Conservation (phyloP, 2,329 filamentous ascomycete genomes). For the Aureobasidium sp. region DNA sequence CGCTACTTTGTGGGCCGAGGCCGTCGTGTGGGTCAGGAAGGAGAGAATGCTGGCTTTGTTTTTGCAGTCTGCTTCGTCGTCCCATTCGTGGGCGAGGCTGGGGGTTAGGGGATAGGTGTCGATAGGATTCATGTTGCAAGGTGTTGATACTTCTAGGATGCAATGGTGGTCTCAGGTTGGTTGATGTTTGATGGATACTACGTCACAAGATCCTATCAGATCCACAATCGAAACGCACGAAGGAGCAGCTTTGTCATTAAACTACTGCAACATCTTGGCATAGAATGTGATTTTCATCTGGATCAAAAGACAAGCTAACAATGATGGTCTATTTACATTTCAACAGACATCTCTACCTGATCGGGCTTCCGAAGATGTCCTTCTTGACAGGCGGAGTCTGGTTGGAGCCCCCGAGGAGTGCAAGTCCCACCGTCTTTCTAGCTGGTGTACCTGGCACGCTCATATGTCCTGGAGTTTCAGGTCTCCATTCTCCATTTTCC, state of each 20-base stretch:
- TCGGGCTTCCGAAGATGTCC: constrained; percentile 25
- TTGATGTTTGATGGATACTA: background rate
- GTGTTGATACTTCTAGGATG: background rate
- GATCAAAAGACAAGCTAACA: background rate
- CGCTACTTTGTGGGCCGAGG: background rate
- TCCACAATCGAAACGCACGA: background rate
- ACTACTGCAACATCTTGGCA: background rate
- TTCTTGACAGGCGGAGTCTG: constrained; percentile 19
- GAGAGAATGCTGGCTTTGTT: background rate
- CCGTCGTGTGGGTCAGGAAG: background rate
- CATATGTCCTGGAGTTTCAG: constrained; percentile 17
- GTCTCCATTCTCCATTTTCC: constrained; percentile 16
- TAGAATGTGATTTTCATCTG: background rate
- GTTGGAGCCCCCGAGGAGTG: constrained; percentile 15
- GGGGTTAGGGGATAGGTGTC: background rate
- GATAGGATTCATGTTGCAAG: background rate
- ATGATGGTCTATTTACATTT: background rate
- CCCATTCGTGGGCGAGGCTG: background rate
- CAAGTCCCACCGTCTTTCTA: constrained; percentile 14
- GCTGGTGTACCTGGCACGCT: constrained; percentile 27
- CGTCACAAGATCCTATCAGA: background rate
- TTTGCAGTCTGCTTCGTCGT: background rate
- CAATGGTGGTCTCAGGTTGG: background rate
- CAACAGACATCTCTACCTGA: constrained; percentile 17
- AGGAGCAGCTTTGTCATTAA: background rate